Evolutionary conservation across 1,139 yeast genomes (phyloP), one percentile per base, ranked within the genome.

Genomic region (Geotrichum fermentans): DNA sequence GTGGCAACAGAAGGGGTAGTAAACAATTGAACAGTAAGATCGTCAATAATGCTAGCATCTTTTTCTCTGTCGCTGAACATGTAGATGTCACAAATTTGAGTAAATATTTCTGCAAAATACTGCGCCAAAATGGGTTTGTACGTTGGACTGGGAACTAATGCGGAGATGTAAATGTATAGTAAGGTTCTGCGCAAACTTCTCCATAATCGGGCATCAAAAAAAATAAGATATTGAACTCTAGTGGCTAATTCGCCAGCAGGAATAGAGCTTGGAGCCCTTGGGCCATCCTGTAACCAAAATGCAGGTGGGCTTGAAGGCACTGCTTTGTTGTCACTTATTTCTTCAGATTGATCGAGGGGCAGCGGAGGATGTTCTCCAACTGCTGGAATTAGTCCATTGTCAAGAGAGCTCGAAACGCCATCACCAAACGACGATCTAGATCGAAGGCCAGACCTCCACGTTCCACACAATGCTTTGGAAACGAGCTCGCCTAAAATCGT

Each of bases 1-100:
- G 90, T 76, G 1, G 96, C 85, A 55, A 83, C 83, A 0, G 83
- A 71, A 0, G 96, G 92, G 45, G 94, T 83, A 1, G 96, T 88
- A 62, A 88, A 88, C 8, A 90, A 70, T 63, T 92, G 97, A 1
- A 96, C 84, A 0, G 96, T 83, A 20, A 92, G 62, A 7, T 81
- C 74, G 29, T 83, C 73, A 78, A 89, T 79, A 20, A 88, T 73
- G 37, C 89, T 83, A 55, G 78, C 72, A 57, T 90, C 96, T 0
- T 95, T 92, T 54, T 89, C 97, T 44, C 90, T 71, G 54, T 86
- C 95, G 49, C 79, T 74, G 0, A 77, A 72, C 52, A 82, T 74
- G 62, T 77, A 88, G 73, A 78, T 75, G 57, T 88, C 90, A 0
- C 87, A 80, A 11, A 89, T 68, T 2, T 78, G 74, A 0, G 95